Conservation (phyloP, 2,329 filamentous ascomycete species). For the Cucurbitaria berberidis region DNA sequence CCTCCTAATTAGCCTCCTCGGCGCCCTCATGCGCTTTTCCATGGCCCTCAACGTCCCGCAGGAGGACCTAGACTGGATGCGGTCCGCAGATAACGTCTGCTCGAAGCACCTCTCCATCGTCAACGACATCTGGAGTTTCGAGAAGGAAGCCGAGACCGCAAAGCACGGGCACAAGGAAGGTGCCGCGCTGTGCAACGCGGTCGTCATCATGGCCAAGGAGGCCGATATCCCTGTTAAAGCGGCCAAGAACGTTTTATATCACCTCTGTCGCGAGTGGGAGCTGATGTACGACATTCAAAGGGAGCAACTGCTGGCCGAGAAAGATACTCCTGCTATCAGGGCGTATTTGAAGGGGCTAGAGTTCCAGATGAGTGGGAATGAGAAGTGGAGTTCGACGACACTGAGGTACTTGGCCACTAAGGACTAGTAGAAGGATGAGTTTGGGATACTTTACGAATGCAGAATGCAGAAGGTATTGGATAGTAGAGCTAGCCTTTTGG, state of each 20-base stretch:
- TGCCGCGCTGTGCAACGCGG: constrained; percentile 38
- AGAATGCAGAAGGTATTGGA: too few relatives aligned
- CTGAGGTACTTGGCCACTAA: too few relatives aligned
- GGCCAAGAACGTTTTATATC: constrained; percentile 40
- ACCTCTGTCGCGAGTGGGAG: constrained; percentile 45
- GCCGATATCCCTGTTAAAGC: constrained; percentile 24
- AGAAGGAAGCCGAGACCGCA: constrained; percentile 45
- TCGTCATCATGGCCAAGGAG: constrained; percentile 38
- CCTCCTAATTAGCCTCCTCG: constrained; percentile 42
- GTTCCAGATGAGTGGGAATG: constrained; percentile 46
- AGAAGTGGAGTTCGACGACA: constrained; percentile 41
- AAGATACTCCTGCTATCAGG: neutral
- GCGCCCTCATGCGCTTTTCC: constrained; percentile 50
- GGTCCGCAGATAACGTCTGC: constrained; percentile 44
- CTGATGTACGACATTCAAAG: too few relatives aligned
- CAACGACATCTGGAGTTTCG: constrained; percentile 53
- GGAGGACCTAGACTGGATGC: constrained; percentile 31
- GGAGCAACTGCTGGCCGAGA: neutral
- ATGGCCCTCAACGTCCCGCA: constrained; percentile 41
- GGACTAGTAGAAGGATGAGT: too few relatives aligned
- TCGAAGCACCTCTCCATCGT: constrained; percentile 50
- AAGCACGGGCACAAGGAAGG: constrained; percentile 35
- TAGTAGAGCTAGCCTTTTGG: too few relatives aligned
- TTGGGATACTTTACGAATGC: too few relatives aligned
- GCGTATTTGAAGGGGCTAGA: constrained; percentile 46